These are phyloP conservation scores for Vitis hybrid DNA, from an alignment of 177 flowering plant species.

Conservation along the genomic window DNA sequence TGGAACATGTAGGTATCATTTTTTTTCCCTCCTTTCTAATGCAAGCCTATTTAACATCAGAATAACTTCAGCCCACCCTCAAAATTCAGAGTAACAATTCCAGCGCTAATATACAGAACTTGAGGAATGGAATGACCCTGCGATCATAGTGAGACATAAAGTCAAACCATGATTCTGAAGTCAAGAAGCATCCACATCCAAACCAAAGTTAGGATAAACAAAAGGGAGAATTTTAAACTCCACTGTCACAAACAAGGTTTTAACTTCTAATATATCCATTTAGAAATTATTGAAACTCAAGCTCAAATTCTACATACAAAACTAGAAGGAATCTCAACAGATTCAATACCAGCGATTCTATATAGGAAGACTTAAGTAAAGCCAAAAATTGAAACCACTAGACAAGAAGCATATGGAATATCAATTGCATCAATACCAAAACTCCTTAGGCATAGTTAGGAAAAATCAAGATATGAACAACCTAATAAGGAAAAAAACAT, in stretches of 20 bases:
- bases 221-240: too few species aligned
- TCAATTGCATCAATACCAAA: not conserved
- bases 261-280: not conserved
- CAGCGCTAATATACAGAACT: conserved; percentile 28
- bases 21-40: not conserved
- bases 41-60: conserved; percentile 13
- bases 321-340: not conserved
- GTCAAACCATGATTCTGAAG: conserved; percentile 29
- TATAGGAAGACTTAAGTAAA: not conserved
- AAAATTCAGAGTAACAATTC: conserved; percentile 23
- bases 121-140: conserved; percentile 40
- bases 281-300: not conserved
- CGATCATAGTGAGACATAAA: conserved; percentile 42
- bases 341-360: not conserved
- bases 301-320: not conserved
- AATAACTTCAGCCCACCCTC: conserved; percentile 19
- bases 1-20: conserved; percentile 5
- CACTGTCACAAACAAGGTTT: not conserved
- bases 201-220: not conserved
- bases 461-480: too few species aligned
- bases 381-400: not conserved
- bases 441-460: not conserved
- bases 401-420: not conserved
- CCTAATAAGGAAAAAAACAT: too few species aligned
- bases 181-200: conserved; percentile 8